Evolutionary conservation across 495 filamentous ascomycete species (phyloP), one percentile per base, ranked within the genome.

Genomic region (Aspergillus coremiiformis): DNA sequence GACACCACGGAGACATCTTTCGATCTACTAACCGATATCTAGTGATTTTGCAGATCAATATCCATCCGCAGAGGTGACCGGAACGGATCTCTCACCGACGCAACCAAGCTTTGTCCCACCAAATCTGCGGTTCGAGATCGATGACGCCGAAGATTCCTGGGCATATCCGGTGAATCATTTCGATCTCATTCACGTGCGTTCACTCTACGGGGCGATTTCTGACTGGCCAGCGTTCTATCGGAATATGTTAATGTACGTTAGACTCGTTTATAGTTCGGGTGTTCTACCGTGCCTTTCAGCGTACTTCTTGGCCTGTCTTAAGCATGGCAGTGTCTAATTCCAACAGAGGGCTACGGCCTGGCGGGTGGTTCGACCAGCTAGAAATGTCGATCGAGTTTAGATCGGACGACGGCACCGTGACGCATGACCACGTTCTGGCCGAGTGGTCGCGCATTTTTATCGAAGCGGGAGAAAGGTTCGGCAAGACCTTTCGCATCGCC

Each of bases 141-240:
- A 83, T 49, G 78, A 83, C 54, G 67, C 67, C 23, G 66, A 70
- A 39, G 69, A 68, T 6, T 68, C 66, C 10, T 85, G 79, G 82
- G 66, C 72, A 8, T 82, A 74, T 63, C 53, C 62, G 24, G 55
- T 63, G 10, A 62, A 78, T 32, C 57, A 62, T 46, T 85, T 85
- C 60, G 84, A 87, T 68, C 80, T 81, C 50, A 74, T 87, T 46
- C 83, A 87, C 66, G 70, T 80, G 5, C 78, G 84, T 21, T 66
- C 70, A 12, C 61, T 86, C 24, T 73, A 76, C 50, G 80, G 78
- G 26, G 74, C 73, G 27, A 77, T 88, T 50, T 74, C 55, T 15
- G 75, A 86, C 60, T 87, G 84, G 83, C 59, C 69, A 4, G 66
- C 55, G 14, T 72, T 73, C 45, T 67, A 71, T 52, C 57, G 58